These are phyloP conservation scores for Dictyophora rubrovolvata DNA, from an alignment of 768 basidiomycete species.

Conservation along the genomic window DNA sequence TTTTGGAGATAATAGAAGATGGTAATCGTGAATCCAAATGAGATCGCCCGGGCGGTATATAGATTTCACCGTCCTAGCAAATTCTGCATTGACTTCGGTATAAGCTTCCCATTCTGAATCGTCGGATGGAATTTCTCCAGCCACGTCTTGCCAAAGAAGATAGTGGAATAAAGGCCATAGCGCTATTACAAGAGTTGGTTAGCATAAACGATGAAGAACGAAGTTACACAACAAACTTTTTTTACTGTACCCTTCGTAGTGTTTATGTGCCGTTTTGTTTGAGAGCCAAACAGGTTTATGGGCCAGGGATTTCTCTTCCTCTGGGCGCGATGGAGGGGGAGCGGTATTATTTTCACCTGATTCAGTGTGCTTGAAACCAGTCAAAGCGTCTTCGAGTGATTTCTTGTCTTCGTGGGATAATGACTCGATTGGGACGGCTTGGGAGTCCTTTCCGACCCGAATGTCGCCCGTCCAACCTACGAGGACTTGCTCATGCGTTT, in stretches of 20 bases:
- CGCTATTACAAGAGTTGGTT: constrained; percentile 32
- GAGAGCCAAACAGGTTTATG: constrained; percentile 91
- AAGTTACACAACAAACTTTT: constrained; percentile 52
- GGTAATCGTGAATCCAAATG: constrained; percentile 93
- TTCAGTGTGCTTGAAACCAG: constrained; percentile 45
- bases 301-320: constrained; percentile 40
- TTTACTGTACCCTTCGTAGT: constrained; percentile 98
- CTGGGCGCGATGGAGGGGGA: constrained; percentile 7
- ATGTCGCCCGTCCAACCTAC: constrained; percentile 95
- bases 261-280: constrained; percentile 81
- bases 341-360: constrained; percentile 10
- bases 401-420: constrained; percentile 54
- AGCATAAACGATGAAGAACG: background rate
- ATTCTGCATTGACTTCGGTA: constrained; percentile 73
- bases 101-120: constrained; percentile 67
- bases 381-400: constrained; percentile 56
- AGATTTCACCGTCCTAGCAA: constrained; percentile 39
- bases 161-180: constrained; percentile 99
- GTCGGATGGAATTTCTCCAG: constrained; percentile 78
- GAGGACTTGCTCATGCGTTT: constrained; percentile 82
- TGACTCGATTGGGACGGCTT: constrained; percentile 36
- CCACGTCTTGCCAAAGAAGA: constrained; percentile 94
- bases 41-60: constrained; percentile 85
- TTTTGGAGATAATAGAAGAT: constrained; percentile 83
- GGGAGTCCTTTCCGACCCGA: constrained; percentile 30